phyloP scores from a whole-genome alignment of 768 basidiomycete species.

The Kwoniella botswanensis region DNA sequence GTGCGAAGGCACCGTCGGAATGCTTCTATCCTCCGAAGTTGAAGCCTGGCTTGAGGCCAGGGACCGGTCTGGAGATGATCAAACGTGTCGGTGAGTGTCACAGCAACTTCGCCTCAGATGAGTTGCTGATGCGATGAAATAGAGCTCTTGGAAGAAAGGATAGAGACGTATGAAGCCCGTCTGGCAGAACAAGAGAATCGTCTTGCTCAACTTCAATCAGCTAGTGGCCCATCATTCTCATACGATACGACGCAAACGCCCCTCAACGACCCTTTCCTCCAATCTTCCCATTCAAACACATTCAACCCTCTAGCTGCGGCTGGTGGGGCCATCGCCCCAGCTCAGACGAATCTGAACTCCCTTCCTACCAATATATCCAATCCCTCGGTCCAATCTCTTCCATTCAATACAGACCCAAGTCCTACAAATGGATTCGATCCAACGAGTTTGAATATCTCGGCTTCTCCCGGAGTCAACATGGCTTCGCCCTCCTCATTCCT shows the following conservation, averaged over 20 bases:
- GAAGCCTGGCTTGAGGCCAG: constrained; percentile 54
- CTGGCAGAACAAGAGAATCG: constrained; percentile 44
- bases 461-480: constrained; percentile 22
- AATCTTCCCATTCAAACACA: constrained; percentile 3
- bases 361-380: constrained; percentile 17
- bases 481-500: constrained; percentile 41
- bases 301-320: constrained; percentile 12
- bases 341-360: constrained; percentile 6
- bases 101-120: not conserved
- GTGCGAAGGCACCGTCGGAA: constrained; percentile 35
- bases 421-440: constrained; percentile 20
- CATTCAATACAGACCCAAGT: constrained; percentile 21
- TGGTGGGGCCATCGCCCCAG: not conserved
- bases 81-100: constrained; percentile 48
- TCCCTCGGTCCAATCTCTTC: constrained; percentile 10
- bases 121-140: not conserved
- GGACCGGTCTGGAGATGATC: constrained; percentile 52
- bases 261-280: constrained; percentile 8
- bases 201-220: constrained; percentile 20
- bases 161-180: constrained; percentile 40
- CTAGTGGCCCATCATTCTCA: constrained; percentile 21
- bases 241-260: constrained; percentile 22
- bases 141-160: constrained; percentile 47
- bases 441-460: constrained; percentile 9
- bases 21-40: constrained; percentile 52